Conservation (phyloP, 2,329 filamentous ascomycete genomes). For the Colletotrichum coccodes region DNA sequence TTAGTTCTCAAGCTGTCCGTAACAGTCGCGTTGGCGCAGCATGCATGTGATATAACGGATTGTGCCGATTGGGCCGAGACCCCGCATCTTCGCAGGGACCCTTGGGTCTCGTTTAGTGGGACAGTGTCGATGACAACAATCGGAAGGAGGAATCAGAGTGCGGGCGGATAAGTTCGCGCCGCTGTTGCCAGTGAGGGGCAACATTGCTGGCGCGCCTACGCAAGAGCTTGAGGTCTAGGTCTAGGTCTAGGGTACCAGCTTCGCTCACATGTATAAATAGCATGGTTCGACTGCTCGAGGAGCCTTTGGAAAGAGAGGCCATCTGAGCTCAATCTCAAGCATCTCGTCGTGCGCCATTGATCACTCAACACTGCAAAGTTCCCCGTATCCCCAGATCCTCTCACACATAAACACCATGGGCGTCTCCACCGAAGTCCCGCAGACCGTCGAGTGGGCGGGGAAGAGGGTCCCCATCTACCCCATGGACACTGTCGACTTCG, state of each 20-base stretch:
- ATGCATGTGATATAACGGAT: constrained; percentile 24
- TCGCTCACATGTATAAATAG: constrained; percentile 16
- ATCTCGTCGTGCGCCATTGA: background rate
- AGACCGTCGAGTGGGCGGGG: constrained; percentile 60
- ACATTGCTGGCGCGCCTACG: constrained; percentile 3
- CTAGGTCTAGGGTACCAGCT: constrained; percentile 6
- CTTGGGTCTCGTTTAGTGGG: constrained; percentile 9
- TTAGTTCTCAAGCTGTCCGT: background rate
- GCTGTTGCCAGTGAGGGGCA: constrained; percentile 20
- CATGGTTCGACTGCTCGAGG: background rate
- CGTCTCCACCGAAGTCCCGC: constrained; percentile 39
- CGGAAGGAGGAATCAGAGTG: constrained; percentile 26
- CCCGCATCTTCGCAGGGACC: constrained; percentile 28
- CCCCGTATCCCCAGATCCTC: background rate
- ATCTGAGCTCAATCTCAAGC: background rate
- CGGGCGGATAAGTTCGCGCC: constrained; percentile 6
- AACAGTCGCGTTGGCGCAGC: constrained; percentile 5
- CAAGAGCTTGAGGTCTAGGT: background rate
- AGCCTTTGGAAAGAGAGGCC: no score
- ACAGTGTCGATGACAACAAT: constrained; percentile 17
- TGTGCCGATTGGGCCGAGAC: constrained; percentile 32
- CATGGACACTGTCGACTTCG: constrained; percentile 64
- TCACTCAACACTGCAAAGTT: background rate
- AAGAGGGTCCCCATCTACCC: constrained; percentile 59
- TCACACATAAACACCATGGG: constrained; percentile 16